Evolutionary conservation across 257 asterid genomes (phyloP).

Genomic region (Solanum virginianum): DNA sequence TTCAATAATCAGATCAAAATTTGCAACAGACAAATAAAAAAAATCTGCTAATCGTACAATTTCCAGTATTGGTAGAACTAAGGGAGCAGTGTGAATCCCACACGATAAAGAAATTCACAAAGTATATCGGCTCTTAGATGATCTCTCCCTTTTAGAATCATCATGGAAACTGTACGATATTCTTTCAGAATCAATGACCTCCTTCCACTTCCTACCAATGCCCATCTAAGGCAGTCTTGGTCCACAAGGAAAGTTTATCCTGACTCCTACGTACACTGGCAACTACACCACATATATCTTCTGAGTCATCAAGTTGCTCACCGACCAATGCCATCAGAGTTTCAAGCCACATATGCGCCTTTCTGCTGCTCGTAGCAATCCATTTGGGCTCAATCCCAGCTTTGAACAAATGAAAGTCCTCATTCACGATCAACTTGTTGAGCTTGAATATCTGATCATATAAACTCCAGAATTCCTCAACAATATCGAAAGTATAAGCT

Average conservation of each 20-base stretch:
- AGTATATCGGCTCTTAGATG: constrained; percentile 39
- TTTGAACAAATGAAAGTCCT: constrained; percentile 84
- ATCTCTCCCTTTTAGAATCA: constrained; percentile 59
- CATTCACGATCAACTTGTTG: constrained; percentile 58
- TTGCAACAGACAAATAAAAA: not conserved
- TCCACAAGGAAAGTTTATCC: constrained; percentile 83
- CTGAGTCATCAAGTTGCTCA: constrained; percentile 67
- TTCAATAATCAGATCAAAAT: not conserved
- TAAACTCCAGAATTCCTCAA: constrained; percentile 95
- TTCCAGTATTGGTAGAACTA: not conserved
- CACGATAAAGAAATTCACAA: constrained; percentile 21
- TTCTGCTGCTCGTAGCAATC: constrained; percentile 47
- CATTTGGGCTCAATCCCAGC: constrained; percentile 92
- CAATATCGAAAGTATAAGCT: constrained; percentile 74
- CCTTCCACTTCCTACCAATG: constrained; percentile 95
- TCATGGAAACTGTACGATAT: constrained; percentile 59
- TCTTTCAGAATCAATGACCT: constrained; percentile 58
- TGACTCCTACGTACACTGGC: constrained; percentile 73
- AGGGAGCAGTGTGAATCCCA: not conserved
- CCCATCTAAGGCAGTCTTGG: constrained; percentile 88
- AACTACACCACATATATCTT: constrained; percentile 75
- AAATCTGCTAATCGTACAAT: not conserved
- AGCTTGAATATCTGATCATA: constrained; percentile 73
- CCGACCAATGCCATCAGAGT: constrained; percentile 76
- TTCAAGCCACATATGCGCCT: constrained; percentile 74